Evolutionary conservation across 768 basidiomycete species (phyloP).

Genomic region (Polyporus arcularius): DNA sequence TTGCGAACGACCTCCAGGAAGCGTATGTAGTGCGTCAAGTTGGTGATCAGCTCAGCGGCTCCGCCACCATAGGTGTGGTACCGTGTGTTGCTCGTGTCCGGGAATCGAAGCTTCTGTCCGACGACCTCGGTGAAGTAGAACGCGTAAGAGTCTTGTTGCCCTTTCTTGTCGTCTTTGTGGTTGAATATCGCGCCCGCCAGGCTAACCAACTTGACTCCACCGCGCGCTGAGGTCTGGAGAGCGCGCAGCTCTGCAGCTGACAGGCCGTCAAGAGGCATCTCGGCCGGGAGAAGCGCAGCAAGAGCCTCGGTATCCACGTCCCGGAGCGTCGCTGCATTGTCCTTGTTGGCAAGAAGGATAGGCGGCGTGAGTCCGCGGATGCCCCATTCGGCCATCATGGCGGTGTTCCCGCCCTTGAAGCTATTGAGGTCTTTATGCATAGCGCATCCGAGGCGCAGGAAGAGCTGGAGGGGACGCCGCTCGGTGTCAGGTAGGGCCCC

Average conservation of each 20-base stretch:
- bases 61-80: conserved; percentile 36
- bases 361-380: neutral
- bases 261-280: too few relatives aligned
- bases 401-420: conserved; percentile 12
- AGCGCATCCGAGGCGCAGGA: conserved; percentile 10
- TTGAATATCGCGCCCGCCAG: conserved; percentile 34
- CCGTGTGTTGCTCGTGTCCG: conserved; percentile 38
- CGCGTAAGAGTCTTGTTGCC: conserved; percentile 32
- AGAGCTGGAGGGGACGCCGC: neutral
- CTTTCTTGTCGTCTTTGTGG: conserved; percentile 39
- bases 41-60: conserved; percentile 26
- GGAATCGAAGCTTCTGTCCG: conserved; percentile 30
- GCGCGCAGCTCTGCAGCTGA: too few relatives aligned
- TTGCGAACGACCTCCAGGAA: conserved; percentile 31
- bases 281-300: too few relatives aligned
- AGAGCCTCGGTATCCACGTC: neutral
- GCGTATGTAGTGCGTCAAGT: conserved; percentile 24
- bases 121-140: conserved; percentile 23
- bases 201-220: conserved; percentile 28
- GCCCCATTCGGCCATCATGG: conserved; percentile 10
- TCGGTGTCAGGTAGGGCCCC: neutral
- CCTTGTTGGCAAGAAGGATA: conserved; percentile 14
- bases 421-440: conserved; percentile 23
- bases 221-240: conserved; percentile 7
- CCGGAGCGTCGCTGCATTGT: conserved; percentile 12